phyloP scores from a whole-genome alignment of 1,284 basidiomycete genomes.

The Cutaneotrichosporon sp. region DNA sequence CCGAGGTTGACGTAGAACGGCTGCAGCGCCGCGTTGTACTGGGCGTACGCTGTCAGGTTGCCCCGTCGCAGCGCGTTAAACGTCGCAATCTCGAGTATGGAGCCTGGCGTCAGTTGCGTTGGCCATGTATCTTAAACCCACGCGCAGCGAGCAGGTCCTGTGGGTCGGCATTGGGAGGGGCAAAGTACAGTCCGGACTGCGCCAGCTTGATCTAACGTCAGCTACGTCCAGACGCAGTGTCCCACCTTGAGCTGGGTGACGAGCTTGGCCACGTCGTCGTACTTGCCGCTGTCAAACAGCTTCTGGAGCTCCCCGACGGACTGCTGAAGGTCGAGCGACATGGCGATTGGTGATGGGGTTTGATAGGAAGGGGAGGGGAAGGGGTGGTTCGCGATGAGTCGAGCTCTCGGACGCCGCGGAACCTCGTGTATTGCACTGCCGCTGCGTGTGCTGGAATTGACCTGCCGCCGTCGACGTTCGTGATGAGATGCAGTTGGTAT shows the following conservation, averaged over 20 bases:
- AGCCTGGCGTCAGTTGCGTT: slow-evolving; percentile 57
- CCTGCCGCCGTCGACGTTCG: not conserved
- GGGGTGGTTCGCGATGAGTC: not conserved
- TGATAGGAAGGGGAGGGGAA: not conserved
- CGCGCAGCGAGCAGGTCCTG: slow-evolving; percentile 45
- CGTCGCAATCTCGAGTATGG: slow-evolving; percentile 91
- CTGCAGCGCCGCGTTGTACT: slow-evolving; percentile 88
- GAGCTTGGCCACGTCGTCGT: slow-evolving; percentile 29
- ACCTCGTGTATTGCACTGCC: not conserved
- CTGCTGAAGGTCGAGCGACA: slow-evolving; percentile 39
- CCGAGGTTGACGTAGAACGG: slow-evolving; percentile 87
- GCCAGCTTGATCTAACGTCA: slow-evolving; percentile 42
- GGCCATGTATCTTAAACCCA: slow-evolving; percentile 33
- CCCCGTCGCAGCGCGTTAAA: slow-evolving; percentile 83
- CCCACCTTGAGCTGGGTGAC: slow-evolving; percentile 43
- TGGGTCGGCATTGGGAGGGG: slow-evolving; percentile 36
- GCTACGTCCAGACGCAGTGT: not conserved
- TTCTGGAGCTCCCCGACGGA: slow-evolving; percentile 38
- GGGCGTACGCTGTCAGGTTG: slow-evolving; percentile 86
- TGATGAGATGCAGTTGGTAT: not conserved
- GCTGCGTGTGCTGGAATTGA: too few species aligned
- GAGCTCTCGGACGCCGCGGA: not conserved
- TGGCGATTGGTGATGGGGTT: slow-evolving; percentile 19
- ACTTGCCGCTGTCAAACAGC: slow-evolving; percentile 29
- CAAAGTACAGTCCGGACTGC: slow-evolving; percentile 46